A percentile compares a stretch with the other conserved stretches of the same genome.
Conservation (phyloP, 768 basidiomycete species). For the Agrocybe praecox region DNA sequence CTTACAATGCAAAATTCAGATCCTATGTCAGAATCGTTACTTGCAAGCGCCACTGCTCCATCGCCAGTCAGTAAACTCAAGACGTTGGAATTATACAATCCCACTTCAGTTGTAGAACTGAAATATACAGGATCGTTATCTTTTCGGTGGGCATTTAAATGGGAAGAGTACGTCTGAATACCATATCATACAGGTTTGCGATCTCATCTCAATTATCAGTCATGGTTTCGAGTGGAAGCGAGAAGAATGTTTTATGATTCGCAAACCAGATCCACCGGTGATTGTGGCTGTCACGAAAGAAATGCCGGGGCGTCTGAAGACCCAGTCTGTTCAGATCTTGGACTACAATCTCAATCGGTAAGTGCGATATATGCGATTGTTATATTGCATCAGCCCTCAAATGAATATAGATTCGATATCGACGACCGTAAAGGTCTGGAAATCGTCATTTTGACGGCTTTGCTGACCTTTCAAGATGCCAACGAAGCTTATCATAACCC, state of each 20-base stretch:
- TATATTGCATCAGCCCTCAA: constrained; percentile 1
- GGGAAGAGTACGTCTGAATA: constrained; percentile 71
- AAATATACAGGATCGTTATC: constrained; percentile 73
- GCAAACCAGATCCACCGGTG: constrained; percentile 88
- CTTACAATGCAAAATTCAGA: constrained; percentile 42
- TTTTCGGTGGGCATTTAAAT: constrained; percentile 80
- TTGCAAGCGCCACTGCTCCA: constrained; percentile 68
- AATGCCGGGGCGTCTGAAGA: constrained; percentile 63
- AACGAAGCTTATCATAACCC: constrained; percentile 57
- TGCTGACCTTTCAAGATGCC: constrained; percentile 77
- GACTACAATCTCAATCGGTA: constrained; percentile 86
- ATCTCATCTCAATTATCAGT: constrained; percentile 36
- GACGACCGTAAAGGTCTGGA: constrained; percentile 86
- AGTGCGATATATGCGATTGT: constrained; percentile 9
- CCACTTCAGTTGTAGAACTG: constrained; percentile 67
- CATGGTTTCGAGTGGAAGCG: constrained; percentile 88
- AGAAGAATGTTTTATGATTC: constrained; percentile 80
- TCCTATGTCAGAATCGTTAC: constrained; percentile 70
- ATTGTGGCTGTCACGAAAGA: constrained; percentile 84
- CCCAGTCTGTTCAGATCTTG: constrained; percentile 70
- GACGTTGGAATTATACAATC: constrained; percentile 76
- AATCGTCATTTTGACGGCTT: constrained; percentile 74
- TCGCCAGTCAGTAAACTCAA: constrained; percentile 70
- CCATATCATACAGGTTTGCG: background rate
- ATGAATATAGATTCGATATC: constrained; percentile 68